A percentile compares a stretch with the other conserved stretches of the same genome.
phyloP scores from a whole-genome alignment of 495 filamentous ascomycete genomes.

The Podospora anserina region DNA sequence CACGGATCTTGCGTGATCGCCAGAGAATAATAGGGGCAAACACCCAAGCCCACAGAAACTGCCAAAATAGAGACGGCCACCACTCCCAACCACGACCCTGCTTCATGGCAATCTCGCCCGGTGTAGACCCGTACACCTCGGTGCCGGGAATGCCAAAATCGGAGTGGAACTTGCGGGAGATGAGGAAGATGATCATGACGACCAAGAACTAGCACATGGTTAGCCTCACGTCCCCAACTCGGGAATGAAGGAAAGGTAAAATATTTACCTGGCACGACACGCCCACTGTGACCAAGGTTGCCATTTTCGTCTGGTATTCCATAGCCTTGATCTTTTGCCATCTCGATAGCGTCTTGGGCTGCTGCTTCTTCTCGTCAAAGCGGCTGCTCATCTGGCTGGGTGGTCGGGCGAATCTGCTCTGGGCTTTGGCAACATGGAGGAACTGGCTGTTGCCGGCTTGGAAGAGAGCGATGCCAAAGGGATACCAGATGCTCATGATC shows the following conservation, averaged over 20 bases:
- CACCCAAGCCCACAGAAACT: conserved; percentile 62
- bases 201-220: conserved; percentile 47
- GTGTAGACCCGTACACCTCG: conserved; percentile 41
- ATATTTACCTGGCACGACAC: conserved; percentile 50
- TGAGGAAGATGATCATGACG: conserved; percentile 59
- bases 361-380: conserved; percentile 27
- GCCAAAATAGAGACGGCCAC: conserved; percentile 64
- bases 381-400: conserved; percentile 25
- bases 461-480: conserved; percentile 67
- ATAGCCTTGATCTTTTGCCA: conserved; percentile 21
- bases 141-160: conserved; percentile 42
- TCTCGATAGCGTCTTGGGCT: background rate
- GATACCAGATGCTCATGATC: conserved; percentile 71
- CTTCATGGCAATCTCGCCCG: conserved; percentile 47
- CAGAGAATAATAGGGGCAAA: conserved; percentile 44
- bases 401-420: conserved; percentile 41
- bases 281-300: conserved; percentile 49
- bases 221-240: background rate
- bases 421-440: conserved; percentile 57
- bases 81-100: conserved; percentile 60
- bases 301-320: conserved; percentile 46
- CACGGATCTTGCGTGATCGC: conserved; percentile 50
- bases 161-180: conserved; percentile 63
- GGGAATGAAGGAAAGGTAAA: background rate
- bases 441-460: conserved; percentile 66